A percentile compares a stretch with the other conserved stretches of the same genome.
These are phyloP conservation scores for Tribonema minus DNA, from an alignment of 108 stramenopile genomes.

Conservation along the genomic window DNA sequence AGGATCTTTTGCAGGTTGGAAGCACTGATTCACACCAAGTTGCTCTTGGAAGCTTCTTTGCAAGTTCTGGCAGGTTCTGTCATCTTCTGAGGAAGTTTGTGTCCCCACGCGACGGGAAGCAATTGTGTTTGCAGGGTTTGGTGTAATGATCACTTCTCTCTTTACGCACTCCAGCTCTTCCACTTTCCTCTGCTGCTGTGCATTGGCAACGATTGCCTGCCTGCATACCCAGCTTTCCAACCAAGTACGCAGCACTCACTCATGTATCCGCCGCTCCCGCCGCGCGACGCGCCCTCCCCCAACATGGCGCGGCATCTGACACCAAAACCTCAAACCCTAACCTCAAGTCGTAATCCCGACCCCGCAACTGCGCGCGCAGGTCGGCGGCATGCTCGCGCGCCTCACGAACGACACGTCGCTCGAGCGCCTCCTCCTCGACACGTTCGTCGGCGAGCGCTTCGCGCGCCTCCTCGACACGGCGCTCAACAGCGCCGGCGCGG, in stretches of 20 bases:
- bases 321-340: neutral
- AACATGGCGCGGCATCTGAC: too few relatives aligned
- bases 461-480: constrained; percentile 27
- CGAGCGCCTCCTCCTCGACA: constrained; percentile 37
- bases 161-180: neutral
- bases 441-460: constrained; percentile 48
- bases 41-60: too few relatives aligned
- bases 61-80: too few relatives aligned
- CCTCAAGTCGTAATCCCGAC: neutral
- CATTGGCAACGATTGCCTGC: too few relatives aligned
- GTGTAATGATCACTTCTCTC: too few relatives aligned
- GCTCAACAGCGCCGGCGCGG: constrained; percentile 40
- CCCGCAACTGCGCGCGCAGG: neutral
- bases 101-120: too few relatives aligned
- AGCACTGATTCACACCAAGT: too few relatives aligned
- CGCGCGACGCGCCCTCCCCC: too few relatives aligned
- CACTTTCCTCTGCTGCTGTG: too few relatives aligned
- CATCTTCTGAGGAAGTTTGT: too few relatives aligned
- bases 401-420: constrained; percentile 29
- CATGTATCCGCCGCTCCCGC: neutral
- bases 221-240: neutral
- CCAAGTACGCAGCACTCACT: neutral
- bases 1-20: too few relatives aligned
- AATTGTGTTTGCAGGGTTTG: too few relatives aligned
- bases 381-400: constrained; percentile 16